Evolutionary conservation across 495 filamentous ascomycete genomes (phyloP).

Genomic region (Daldinia concentrica): DNA sequence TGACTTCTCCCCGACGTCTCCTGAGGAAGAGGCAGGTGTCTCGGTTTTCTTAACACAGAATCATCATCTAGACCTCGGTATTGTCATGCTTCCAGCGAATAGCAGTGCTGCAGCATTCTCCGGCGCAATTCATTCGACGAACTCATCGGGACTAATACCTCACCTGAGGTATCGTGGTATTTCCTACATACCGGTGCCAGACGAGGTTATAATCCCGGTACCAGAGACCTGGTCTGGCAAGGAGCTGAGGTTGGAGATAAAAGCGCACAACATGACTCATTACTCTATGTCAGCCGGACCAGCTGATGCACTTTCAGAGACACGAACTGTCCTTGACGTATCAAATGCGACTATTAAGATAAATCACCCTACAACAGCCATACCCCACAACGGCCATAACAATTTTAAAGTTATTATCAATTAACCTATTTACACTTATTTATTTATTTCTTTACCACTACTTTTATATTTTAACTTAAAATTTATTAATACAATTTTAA

Average conservation of each 20-base stretch:
- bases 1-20: slow-evolving; percentile 48
- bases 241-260: slow-evolving; percentile 54
- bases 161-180: slow-evolving; percentile 53
- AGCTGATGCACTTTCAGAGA: slow-evolving; percentile 43
- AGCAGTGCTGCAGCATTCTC: slow-evolving; percentile 28
- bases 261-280: slow-evolving; percentile 56
- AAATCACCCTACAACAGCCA: too few relatives aligned
- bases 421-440: too few relatives aligned
- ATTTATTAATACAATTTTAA: too few relatives aligned
- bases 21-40: slow-evolving; percentile 55
- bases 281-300: slow-evolving; percentile 57
- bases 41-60: slow-evolving; percentile 62
- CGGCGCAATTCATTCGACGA: slow-evolving; percentile 4
- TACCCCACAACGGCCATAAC: too few relatives aligned
- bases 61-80: slow-evolving; percentile 62
- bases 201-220: slow-evolving; percentile 44
- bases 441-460: too few relatives aligned
- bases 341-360: slow-evolving; percentile 49
- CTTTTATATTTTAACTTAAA: too few relatives aligned
- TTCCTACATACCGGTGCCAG: slow-evolving; percentile 49
- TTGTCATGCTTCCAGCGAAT: slow-evolving; percentile 52
- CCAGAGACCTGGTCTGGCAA: slow-evolving; percentile 48
- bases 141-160: slow-evolving; percentile 38
- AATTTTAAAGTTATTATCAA: too few relatives aligned
- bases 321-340: slow-evolving; percentile 49